Evolutionary conservation across 148 eudicot species (phyloP), one percentile per base, ranked within the genome.

Genomic region (Linanthus parryae): DNA sequence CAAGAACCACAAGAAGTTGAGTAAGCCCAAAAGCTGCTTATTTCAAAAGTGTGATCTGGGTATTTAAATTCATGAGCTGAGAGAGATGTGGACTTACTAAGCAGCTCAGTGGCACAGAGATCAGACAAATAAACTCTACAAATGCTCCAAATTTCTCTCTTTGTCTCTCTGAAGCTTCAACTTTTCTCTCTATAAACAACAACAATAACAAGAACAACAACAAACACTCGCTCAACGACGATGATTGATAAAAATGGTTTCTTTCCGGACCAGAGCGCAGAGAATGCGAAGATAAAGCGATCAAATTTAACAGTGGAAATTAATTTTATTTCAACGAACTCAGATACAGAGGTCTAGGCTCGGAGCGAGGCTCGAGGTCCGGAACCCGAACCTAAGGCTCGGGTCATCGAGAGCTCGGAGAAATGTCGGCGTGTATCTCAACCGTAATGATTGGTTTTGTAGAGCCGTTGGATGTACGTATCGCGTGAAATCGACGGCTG

Each of bases 281-380:
- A 5, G 35, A 31, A 11, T 5, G 35, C 44, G 63, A 55, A 40
- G 55, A 71, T 55, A 71, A 71, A 71, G 64, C 56, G 67, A 61
- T 44, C 36, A 37, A 57, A 55, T n/a, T n/a, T n/a, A 21, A 56
- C 48, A 30, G 47, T 29, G 52, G 17, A n/a, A 55, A 23, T 19
- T 2, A 13, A 57, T 25, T 21, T 30, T 11, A 31, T 34, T 51
- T 49, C 62, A 58, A 56, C 52, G 58, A 44, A 57, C 26, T 39
- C 5, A 27, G 19, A 18, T 43, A 48, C 33, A 51, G 19, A 16
- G 15, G 63, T 17, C 20, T 3, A 61, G 67, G 40, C 31, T 55
- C 57, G 57, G 52, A 4, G 16, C 49, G 50, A 59, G 18, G 21
- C 61, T 67, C 7, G 3, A 18, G 64, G 31, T 45, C 5, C 13